Base-by-base conservation (phyloP, 495 filamentous ascomycete species). In the Annulohypoxylon moriforme region DNA sequence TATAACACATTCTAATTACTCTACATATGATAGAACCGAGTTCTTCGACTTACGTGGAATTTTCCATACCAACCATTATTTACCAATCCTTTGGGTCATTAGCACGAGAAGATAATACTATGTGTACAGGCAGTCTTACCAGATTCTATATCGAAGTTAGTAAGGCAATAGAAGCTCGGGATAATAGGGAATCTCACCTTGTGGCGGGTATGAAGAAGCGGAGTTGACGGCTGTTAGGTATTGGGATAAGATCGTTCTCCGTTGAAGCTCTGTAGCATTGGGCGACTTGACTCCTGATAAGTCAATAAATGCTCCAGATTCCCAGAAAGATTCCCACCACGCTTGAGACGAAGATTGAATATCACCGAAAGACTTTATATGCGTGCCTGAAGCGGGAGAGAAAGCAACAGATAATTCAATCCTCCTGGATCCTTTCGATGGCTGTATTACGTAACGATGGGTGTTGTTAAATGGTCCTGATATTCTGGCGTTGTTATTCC, bases 21-120 rank as follows among this genome's bases (percentile, higher is more conserved):
- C 22, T 18, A 27, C 9, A 3, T 13, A 40, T 40, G 3, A 5
- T 40, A 14, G 33, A 36, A 40, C 4, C 4, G 14, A 14, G 4
- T 2, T 4, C 33, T 10, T 36, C 9, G 33, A 57, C 76, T 76
- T 67, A 78, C 76, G 64, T 85, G 82, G 65, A 85, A 85, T 46
- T 85, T 85, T 33, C 83, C 83, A 55, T 86, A 85, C 85, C 85
- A 88, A 29, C 85, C 85, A 74, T 85, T 88, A 69, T 87, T 87
- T 36, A 84, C 82, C 27, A 86, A 73, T 16, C 84, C 85, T 85
- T 85, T 73, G 42, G 44, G 29, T 27, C 0, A 36, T 73, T 49
- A 69, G 57, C 47, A 55, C 4, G 13, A 25, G 22, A 62, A 13
- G 3, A 40, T 1, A 6, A 3, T 14, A 27, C 20, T 7, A 68